Evolutionary conservation across 2,329 filamentous ascomycete genomes (phyloP), one percentile per base, ranked within the genome.

Genomic region (Colletotrichum shisoi): DNA sequence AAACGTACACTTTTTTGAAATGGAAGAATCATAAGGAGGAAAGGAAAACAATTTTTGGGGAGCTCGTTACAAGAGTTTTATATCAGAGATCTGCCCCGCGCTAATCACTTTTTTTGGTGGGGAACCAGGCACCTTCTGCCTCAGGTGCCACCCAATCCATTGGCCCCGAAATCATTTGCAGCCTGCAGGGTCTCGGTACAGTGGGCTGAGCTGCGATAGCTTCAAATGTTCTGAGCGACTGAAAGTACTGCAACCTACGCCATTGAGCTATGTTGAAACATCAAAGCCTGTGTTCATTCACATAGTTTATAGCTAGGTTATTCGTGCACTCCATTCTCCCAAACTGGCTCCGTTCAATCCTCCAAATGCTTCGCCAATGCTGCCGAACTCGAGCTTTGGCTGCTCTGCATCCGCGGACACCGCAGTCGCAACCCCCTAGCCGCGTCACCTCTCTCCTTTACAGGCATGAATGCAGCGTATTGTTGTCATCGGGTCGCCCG

Each of bases 1-100:
- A 65, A 60, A 65, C 93, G 87, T 85, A 97, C 94, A 84, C 92
- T 87, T 90, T 89, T 91, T 96, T 96, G 96, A 97, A 94, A 92
- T 93, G 93, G 94, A 97, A 96, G 93, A 94, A 93, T 94, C 86
- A 89, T 90, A 86, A 89, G 84, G 82, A 81, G 83, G 85, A 84
- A 79, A 81, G 81, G 79, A 79, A 73, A 77, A 72, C 78, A 78
- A 77, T 73, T 73, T 69, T 72, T 71, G 69, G 60, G 60, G 76
- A 75, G 73, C 74, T 73, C 71, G 72, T 65, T 62, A 63, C 66
- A 64, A 72, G 70, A 69, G 71, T 73, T 81, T 82, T 80, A 80
- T 79, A 76, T 73, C 68, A 69, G 57, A 46, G 13, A 56, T 70
- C 71, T 70, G 71, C 60, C 66, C 63, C 62, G 63, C 65, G 65